Conservation (phyloP, 768 basidiomycete genomes). For the Macrolepiota albuminosa region DNA sequence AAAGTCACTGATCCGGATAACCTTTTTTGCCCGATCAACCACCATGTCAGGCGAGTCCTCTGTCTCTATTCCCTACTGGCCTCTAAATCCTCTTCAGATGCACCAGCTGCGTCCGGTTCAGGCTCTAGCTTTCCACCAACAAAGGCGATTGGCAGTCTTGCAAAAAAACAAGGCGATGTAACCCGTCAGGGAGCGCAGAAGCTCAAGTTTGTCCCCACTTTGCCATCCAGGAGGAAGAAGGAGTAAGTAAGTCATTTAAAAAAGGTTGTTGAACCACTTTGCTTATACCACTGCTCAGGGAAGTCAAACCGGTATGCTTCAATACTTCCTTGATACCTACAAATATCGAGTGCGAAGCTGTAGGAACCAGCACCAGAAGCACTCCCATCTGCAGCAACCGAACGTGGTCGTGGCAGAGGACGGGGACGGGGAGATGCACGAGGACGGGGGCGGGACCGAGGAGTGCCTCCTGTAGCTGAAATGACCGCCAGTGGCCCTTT, state of each 20-base stretch:
- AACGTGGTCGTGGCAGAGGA: slow-evolving; percentile 43
- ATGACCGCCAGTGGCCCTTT: slow-evolving; percentile 89
- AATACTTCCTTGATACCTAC: background rate
- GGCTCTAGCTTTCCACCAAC: slow-evolving; percentile 27
- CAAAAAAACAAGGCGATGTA: slow-evolving; percentile 66
- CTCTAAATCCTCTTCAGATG: slow-evolving; percentile 20
- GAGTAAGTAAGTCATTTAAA: slow-evolving; percentile 48
- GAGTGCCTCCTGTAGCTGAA: slow-evolving; percentile 49
- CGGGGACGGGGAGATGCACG: slow-evolving; percentile 45
- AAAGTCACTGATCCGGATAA: slow-evolving; percentile 3
- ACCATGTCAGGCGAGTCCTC: slow-evolving; percentile 24
- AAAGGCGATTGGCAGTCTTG: slow-evolving; percentile 74
- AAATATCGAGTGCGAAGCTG: slow-evolving; percentile 7
- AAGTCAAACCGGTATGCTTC: slow-evolving; percentile 55
- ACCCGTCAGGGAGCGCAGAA: slow-evolving; percentile 72
- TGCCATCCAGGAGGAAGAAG: slow-evolving; percentile 74
- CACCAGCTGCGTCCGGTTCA: slow-evolving; percentile 28
- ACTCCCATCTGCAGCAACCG: slow-evolving; percentile 26
- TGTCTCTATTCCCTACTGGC: background rate
- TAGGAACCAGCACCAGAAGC: slow-evolving; percentile 45
- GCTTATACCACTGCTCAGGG: slow-evolving; percentile 32
- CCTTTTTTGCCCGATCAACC: slow-evolving; percentile 3
- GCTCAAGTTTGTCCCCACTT: slow-evolving; percentile 76
- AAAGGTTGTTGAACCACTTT: background rate
- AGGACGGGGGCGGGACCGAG: slow-evolving; percentile 51